Evolutionary conservation across 352 stramenopile species (phyloP).

Genomic region (Phytopythium delawarense): DNA sequence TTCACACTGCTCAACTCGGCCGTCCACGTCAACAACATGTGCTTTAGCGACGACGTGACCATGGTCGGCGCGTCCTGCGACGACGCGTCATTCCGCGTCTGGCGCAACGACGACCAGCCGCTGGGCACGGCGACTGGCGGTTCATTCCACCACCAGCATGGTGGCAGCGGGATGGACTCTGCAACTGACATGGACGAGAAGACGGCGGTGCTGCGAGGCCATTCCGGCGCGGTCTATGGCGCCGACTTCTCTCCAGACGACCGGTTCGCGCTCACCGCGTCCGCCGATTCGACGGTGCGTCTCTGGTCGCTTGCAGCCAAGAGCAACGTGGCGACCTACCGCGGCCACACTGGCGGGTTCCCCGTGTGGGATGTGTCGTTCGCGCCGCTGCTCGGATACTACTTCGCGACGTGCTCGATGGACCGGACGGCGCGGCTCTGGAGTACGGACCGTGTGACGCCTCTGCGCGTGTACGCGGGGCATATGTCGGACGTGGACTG

Average conservation of each 20-base stretch:
- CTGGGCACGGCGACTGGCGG: conserved; percentile 56
- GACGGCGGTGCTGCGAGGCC: conserved; percentile 63
- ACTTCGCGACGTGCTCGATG: conserved; percentile 93
- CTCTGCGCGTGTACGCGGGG: conserved; percentile 91
- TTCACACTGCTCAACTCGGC: conserved; percentile 81
- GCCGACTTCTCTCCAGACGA: conserved; percentile 84
- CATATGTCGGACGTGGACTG: conserved; percentile 91
- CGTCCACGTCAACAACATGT: conserved; percentile 78
- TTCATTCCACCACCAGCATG: conserved; percentile 47
- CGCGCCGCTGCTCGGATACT: conserved; percentile 86
- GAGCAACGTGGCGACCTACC: conserved; percentile 75
- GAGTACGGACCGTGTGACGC: conserved; percentile 89
- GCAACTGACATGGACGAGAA: conserved; percentile 70
- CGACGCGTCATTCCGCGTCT: conserved; percentile 74
- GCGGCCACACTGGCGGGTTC: conserved; percentile 54
- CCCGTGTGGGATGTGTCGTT: conserved; percentile 93
- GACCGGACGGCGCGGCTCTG: conserved; percentile 93
- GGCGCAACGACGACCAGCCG: conserved; percentile 76
- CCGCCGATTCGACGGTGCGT: conserved; percentile 73
- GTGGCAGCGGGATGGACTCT: conserved; percentile 8
- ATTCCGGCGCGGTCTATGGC: conserved; percentile 82
- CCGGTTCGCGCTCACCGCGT: conserved; percentile 77
- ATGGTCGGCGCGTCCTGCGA: conserved; percentile 73
- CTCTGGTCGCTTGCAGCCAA: conserved; percentile 85
- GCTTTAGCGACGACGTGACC: conserved; percentile 73